phyloP scores from a whole-genome alignment of 306 rosid genomes.

The Bauhinia variegata region DNA sequence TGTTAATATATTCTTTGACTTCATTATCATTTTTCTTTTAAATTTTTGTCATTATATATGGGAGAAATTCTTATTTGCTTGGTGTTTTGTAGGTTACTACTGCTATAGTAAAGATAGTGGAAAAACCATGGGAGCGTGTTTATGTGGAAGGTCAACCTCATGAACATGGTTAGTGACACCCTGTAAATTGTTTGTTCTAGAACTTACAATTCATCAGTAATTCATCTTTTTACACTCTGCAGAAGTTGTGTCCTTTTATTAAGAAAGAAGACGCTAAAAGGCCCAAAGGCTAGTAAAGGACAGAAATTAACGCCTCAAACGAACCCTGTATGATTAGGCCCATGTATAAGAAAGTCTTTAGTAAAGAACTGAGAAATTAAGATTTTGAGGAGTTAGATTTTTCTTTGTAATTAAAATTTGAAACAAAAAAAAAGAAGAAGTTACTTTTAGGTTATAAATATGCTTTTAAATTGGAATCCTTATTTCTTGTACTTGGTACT shows the following conservation, averaged over 20 bases:
- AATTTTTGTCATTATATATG: slow-evolving; percentile 12
- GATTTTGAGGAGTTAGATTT: too few relatives aligned
- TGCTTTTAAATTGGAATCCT: too few relatives aligned
- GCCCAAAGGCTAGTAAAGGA: too few relatives aligned
- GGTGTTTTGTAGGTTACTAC: slow-evolving; percentile 62
- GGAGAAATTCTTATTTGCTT: slow-evolving; percentile 7
- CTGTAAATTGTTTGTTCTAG: slow-evolving; percentile 16
- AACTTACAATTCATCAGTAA: neutral
- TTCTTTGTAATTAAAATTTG: too few relatives aligned
- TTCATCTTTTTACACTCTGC: neutral
- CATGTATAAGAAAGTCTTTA: too few relatives aligned
- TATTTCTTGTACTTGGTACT: too few relatives aligned
- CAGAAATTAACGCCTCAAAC: too few relatives aligned
- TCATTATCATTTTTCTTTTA: neutral
- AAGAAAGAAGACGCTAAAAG: too few relatives aligned
- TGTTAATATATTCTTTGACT: neutral
- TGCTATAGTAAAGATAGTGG: slow-evolving; percentile 77
- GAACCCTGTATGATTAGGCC: too few relatives aligned
- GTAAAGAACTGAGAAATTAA: too few relatives aligned
- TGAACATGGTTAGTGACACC: slow-evolving; percentile 71
- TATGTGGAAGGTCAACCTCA: slow-evolving; percentile 73
- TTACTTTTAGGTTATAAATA: too few relatives aligned
- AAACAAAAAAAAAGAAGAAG: too few relatives aligned
- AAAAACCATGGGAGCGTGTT: slow-evolving; percentile 96
- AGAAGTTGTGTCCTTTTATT: neutral